phyloP scores from a whole-genome alignment of 495 filamentous ascomycete genomes.

The Staphylotrichum longicolle region DNA sequence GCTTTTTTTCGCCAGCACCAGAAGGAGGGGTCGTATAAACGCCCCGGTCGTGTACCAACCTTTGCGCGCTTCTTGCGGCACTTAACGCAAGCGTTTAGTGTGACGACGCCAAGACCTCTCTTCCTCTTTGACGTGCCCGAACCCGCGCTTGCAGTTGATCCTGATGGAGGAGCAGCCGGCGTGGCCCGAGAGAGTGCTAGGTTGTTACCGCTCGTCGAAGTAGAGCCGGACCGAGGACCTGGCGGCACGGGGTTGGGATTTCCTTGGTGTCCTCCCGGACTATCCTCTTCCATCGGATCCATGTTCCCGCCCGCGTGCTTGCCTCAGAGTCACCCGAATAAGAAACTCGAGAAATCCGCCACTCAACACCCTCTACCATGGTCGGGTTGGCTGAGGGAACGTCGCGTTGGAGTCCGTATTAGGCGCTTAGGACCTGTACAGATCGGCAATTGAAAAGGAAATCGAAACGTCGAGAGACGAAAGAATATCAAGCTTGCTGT shows the following conservation, averaged over 20 bases:
- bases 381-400: not conserved
- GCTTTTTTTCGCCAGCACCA: not conserved
- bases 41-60: slow-evolving; percentile 30
- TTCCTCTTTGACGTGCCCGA: slow-evolving; percentile 40
- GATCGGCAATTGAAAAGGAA: no score
- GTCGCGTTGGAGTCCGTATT: not conserved
- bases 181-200: no score
- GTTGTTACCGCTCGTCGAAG: slow-evolving; percentile 17
- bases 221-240: slow-evolving; percentile 8
- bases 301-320: slow-evolving; percentile 11
- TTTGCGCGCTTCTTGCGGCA: slow-evolving; percentile 59
- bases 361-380: slow-evolving; percentile 18
- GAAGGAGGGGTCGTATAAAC: not conserved
- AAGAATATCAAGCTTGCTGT: no score
- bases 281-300: slow-evolving; percentile 34
- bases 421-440: no score
- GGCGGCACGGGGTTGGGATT: slow-evolving; percentile 11
- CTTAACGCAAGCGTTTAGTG: slow-evolving; percentile 56
- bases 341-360: slow-evolving; percentile 12
- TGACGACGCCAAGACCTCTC: slow-evolving; percentile 53
- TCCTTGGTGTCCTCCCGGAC: not conserved
- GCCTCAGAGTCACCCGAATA: slow-evolving; percentile 1
- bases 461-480: no score
- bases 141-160: no score
- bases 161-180: no score